These are phyloP conservation scores for Spathaspora passalidarum DNA, from an alignment of 805 yeast species.

Conservation along the genomic window DNA sequence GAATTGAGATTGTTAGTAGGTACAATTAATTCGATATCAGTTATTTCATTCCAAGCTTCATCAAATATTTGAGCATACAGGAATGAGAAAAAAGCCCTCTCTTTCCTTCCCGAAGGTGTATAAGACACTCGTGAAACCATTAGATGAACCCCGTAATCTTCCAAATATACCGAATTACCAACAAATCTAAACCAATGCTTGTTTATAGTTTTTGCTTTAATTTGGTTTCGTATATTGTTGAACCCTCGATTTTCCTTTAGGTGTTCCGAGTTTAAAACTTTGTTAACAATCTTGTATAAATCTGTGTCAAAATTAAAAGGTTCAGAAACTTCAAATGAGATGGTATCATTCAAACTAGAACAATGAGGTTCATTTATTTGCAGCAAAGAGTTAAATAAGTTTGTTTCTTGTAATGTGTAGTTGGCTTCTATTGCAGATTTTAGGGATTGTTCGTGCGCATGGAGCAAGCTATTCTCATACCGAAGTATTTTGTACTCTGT, in stretches of 20 bases:
- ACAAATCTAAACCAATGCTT: slow-evolving; percentile 28
- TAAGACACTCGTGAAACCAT: slow-evolving; percentile 27
- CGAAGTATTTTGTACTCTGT: not conserved
- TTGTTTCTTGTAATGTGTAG: not conserved
- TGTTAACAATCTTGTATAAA: not conserved
- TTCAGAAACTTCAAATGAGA: not conserved
- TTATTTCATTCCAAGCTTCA: slow-evolving; percentile 19
- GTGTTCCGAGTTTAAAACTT: not conserved
- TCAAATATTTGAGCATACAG: slow-evolving; percentile 19
- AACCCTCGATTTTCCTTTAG: not conserved
- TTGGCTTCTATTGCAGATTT: not conserved
- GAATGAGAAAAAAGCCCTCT: slow-evolving; percentile 22
- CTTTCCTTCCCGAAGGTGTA: slow-evolving; percentile 17
- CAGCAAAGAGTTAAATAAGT: not conserved
- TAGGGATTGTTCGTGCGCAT: not conserved
- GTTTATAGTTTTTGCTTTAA: slow-evolving; percentile 8
- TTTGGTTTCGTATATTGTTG: slow-evolving; percentile 8
- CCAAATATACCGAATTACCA: slow-evolving; percentile 28
- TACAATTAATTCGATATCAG: slow-evolving; percentile 19
- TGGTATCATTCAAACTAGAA: not conserved
- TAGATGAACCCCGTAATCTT: slow-evolving; percentile 28
- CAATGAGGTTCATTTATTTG: not conserved
- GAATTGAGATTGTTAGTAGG: slow-evolving; percentile 16
- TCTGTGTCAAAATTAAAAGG: not conserved
- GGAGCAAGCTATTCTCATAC: not conserved